Percentiles rank a stretch among this genome's conserved stretches.
Evolutionary conservation across 257 asterid species (phyloP).

Genomic region (Solanum neorickii): DNA sequence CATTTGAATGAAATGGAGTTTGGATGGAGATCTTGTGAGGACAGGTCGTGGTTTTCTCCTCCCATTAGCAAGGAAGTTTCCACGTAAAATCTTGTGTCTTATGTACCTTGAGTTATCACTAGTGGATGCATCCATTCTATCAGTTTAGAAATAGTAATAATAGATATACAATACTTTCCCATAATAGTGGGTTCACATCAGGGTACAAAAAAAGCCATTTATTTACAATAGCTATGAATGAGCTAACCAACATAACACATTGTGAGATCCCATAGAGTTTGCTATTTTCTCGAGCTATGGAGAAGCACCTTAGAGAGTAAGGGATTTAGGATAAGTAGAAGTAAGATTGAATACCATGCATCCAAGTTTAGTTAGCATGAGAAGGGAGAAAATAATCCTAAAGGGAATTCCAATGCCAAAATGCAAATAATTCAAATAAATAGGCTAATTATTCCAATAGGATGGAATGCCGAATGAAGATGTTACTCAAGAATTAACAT

Average conservation of each 20-base stretch:
- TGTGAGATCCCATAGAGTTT: not conserved
- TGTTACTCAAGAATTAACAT: not conserved
- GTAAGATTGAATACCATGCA: not conserved
- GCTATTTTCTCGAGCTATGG: not conserved
- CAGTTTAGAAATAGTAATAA: not conserved
- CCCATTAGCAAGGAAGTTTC: not conserved
- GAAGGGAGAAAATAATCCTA: not conserved
- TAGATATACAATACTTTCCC: not conserved
- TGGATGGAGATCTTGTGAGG: not conserved
- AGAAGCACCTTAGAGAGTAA: not conserved
- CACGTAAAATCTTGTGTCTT: too few relatives aligned
- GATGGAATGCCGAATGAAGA: not conserved
- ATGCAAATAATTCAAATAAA: not conserved
- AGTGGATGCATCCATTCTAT: not conserved
- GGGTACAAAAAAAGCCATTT: not conserved
- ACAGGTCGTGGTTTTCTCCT: not conserved
- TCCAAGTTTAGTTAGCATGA: not conserved
- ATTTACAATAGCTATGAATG: not conserved
- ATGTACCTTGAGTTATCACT: too few relatives aligned
- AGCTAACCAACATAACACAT: not conserved
- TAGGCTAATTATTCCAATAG: not conserved
- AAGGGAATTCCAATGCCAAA: not conserved
- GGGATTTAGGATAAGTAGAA: not conserved
- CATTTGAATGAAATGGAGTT: not conserved
- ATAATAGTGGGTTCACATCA: not conserved